A percentile compares a stretch with the other conserved stretches of the same genome.
Evolutionary conservation across 2,329 filamentous ascomycete species (phyloP).

Genomic region (Huntiella bhutanensis): DNA sequence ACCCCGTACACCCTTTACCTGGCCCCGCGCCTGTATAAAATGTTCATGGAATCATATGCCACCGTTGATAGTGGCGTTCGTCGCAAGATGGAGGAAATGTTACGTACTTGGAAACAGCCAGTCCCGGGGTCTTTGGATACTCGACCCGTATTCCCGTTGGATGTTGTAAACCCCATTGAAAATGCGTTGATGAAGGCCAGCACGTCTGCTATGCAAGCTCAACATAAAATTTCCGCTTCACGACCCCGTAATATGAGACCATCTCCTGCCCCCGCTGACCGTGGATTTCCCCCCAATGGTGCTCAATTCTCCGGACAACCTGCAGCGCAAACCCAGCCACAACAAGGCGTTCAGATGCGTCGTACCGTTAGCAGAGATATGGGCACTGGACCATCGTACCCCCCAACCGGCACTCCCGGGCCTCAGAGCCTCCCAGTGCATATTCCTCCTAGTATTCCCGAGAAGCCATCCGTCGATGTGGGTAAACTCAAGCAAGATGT

Average conservation of each 20-base stretch:
- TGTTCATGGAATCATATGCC: constrained; percentile 92
- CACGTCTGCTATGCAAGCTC: constrained; percentile 39
- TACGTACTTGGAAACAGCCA: constrained; percentile 95
- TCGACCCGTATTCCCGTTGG: constrained; percentile 76
- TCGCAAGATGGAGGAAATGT: constrained; percentile 88
- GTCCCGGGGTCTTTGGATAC: constrained; percentile 84
- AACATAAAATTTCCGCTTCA: constrained; percentile 28
- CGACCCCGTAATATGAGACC: constrained; percentile 29
- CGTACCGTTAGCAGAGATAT: neutral
- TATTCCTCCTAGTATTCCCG: neutral
- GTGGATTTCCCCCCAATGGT: neutral
- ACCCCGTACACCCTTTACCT: constrained; percentile 95
- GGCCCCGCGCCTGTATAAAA: constrained; percentile 75
- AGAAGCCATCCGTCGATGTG: constrained; percentile 32
- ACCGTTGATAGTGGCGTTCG: constrained; percentile 68
- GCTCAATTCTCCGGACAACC: constrained; percentile 38
- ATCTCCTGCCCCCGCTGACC: constrained; percentile 17
- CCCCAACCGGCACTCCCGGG: neutral
- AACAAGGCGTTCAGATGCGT: neutral
- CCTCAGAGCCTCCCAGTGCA: too few species aligned
- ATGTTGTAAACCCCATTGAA: constrained; percentile 80
- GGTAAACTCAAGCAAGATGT: constrained; percentile 70
- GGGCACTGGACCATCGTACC: neutral
- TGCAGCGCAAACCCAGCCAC: neutral
- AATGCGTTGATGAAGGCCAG: constrained; percentile 76